Conservation (phyloP, 148 eudicot species). For the Oxyria digyna region DNA sequence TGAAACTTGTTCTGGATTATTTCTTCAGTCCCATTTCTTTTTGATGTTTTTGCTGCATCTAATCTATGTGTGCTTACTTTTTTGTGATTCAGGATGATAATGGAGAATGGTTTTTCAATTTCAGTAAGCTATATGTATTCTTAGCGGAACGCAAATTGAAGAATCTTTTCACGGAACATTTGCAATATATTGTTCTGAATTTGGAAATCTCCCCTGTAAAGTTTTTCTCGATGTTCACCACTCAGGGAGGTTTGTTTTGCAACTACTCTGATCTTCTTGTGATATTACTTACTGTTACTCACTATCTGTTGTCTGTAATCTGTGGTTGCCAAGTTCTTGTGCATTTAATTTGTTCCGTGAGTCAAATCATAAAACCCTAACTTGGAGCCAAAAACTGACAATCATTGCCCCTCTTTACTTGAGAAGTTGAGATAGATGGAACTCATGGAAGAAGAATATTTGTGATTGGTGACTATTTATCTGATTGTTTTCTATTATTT, state of each 20-base stretch:
- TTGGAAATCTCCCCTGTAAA: constrained; percentile 34
- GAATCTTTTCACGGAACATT: constrained; percentile 53
- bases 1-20: neutral
- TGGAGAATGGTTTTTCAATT: constrained; percentile 29
- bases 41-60: neutral
- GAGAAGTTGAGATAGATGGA: neutral
- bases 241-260: constrained; percentile 30
- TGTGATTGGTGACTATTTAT: neutral
- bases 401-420: neutral
- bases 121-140: constrained; percentile 51
- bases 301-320: neutral
- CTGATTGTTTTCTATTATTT: neutral
- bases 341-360: neutral
- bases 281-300: neutral
- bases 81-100: constrained; percentile 34
- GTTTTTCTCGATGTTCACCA: constrained; percentile 46
- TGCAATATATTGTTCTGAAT: constrained; percentile 30
- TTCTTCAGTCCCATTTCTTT: neutral
- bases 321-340: neutral
- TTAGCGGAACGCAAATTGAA: constrained; percentile 41
- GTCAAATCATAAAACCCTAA: neutral
- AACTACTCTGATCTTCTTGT: neutral
- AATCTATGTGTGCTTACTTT: constrained; percentile 1
- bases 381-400: neutral
- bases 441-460: neutral